A percentile compares a stretch with the other conserved stretches of the same genome.
Evolutionary conservation across 2,329 filamentous ascomycete species (phyloP).

Genomic region (Calonectria henricotiae): DNA sequence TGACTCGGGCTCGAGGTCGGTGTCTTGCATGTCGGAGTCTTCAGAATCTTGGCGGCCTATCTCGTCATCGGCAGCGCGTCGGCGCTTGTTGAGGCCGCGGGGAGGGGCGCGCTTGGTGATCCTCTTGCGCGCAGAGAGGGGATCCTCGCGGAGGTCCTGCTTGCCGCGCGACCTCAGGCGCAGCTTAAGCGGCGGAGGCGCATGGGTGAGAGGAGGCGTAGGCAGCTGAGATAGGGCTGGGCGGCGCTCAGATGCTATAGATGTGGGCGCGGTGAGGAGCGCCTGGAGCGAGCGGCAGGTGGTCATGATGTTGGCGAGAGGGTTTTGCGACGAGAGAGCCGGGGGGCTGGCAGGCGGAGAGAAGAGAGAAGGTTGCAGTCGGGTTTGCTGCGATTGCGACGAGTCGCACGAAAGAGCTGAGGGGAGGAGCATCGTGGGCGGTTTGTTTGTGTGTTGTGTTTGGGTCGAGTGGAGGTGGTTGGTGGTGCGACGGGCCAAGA

Average conservation of each 20-base stretch:
- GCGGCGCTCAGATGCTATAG: constrained; percentile 58
- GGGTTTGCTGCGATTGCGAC: constrained; percentile 63
- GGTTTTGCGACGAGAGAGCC: constrained; percentile 62
- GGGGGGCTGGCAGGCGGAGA: constrained; percentile 75
- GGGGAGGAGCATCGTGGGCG: constrained; percentile 70
- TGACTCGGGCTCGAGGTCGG: constrained; percentile 58
- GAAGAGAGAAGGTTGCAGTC: constrained; percentile 69
- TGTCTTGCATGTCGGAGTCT: constrained; percentile 54
- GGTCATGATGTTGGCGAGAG: constrained; percentile 71
- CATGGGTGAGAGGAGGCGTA: constrained; percentile 71
- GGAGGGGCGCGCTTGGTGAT: constrained; percentile 69
- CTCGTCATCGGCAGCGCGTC: constrained; percentile 66
- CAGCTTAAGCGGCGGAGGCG: constrained; percentile 69
- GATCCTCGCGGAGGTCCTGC: constrained; percentile 50
- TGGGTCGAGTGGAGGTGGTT: constrained; percentile 12
- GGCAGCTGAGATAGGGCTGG: constrained; percentile 62
- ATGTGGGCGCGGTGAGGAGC: constrained; percentile 65
- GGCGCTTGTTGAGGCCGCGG: constrained; percentile 70
- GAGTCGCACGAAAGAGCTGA: constrained; percentile 74
- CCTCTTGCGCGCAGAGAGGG: constrained; percentile 61
- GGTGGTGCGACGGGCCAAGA: constrained; percentile 49
- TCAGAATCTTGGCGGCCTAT: constrained; percentile 60
- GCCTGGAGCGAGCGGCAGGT: constrained; percentile 76
- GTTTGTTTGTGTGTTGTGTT: constrained; percentile 18
- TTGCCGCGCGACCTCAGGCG: constrained; percentile 68